Percentiles rank a stretch among this genome's conserved stretches.
phyloP scores from a whole-genome alignment of 163 green algal genomes.

The Coccomyxa subellipsoidea region DNA sequence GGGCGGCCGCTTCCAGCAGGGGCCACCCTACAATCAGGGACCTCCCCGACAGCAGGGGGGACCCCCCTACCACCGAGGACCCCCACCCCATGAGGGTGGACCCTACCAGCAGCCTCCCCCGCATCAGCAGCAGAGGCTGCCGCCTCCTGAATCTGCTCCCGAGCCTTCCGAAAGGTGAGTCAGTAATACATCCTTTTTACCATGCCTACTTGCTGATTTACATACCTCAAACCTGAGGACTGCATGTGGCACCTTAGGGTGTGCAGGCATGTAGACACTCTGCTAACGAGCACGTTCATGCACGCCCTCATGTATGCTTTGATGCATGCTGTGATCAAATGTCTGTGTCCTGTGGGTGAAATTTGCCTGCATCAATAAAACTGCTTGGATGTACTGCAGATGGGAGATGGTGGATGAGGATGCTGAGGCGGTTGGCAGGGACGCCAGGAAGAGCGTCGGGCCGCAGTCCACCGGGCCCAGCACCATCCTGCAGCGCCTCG shows the following conservation, averaged over 20 bases:
- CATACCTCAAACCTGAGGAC: too few relatives aligned
- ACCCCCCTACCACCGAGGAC: neutral
- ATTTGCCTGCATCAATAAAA: neutral
- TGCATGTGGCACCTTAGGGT: too few relatives aligned
- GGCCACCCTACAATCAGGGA: neutral
- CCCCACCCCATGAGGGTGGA: neutral
- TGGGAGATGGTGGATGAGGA: slow-evolving; percentile 5
- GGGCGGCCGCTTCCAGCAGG: neutral
- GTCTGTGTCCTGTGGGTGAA: too few relatives aligned
- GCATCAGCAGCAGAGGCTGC: neutral
- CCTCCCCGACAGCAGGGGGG: neutral
- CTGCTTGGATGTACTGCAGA: neutral
- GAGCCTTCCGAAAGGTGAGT: too few relatives aligned
- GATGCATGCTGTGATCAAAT: too few relatives aligned
- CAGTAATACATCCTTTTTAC: too few relatives aligned
- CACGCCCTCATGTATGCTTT: too few relatives aligned
- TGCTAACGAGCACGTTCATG: too few relatives aligned
- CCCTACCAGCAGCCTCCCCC: neutral
- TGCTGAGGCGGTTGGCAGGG: neutral
- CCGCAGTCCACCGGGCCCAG: neutral
- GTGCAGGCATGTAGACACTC: too few relatives aligned
- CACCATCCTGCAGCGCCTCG: neutral
- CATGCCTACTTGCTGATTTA: too few relatives aligned
- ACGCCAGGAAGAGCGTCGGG: neutral
- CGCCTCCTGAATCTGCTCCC: neutral